Base-by-base conservation (phyloP, 768 basidiomycete genomes). In the Boletus insuetus region DNA sequence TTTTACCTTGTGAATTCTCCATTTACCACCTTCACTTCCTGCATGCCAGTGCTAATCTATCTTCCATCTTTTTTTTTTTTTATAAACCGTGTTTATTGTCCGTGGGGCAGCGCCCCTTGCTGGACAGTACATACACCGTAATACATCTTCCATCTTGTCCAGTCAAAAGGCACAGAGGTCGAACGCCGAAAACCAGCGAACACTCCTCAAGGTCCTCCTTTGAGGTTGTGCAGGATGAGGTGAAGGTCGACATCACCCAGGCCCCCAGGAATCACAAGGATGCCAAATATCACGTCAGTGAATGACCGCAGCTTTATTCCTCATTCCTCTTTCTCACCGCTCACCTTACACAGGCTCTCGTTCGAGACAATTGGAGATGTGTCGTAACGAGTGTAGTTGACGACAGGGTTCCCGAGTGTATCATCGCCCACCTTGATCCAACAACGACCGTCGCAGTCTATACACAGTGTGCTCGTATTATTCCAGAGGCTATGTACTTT, bases 291-390 rank as follows among this genome's bases (percentile, higher is more conserved):
- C 31, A 8, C 3, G 58, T 61, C 16, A 39, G 49, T 53, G 29
- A 32, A 52, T n/a, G 26, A 34, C 4, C 6, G 13, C 22, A 38
- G 26, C 46, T 31, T 24, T 47, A 41, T 50, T 41, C 12, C 26
- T 46, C 17, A 6, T 26, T 6, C 26, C 26, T 22, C 26, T 13
- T 42, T 49, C 44, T 52, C 35, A 43, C 17, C 37, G 35, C n/a
- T 37, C 14, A 3, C 41, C 31, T 58, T 48, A 13, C 31, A 50
- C 20, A 74, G 74, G 73, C 76, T 45, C 62, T 75, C 19, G 50
- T 69, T 41, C 71, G 75, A 31, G 75, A 77, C 53, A 64, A 61
- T 6, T 73, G 56, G 60, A 68, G 62, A 44, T 77, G 75, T 52
- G 58, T 73, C 11, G 54, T 75, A 8, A 68, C 69, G 13, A 69